Evolutionary conservation across 2,329 filamentous ascomycete genomes (phyloP).

Genomic region (Monosporascus cannonballus): DNA sequence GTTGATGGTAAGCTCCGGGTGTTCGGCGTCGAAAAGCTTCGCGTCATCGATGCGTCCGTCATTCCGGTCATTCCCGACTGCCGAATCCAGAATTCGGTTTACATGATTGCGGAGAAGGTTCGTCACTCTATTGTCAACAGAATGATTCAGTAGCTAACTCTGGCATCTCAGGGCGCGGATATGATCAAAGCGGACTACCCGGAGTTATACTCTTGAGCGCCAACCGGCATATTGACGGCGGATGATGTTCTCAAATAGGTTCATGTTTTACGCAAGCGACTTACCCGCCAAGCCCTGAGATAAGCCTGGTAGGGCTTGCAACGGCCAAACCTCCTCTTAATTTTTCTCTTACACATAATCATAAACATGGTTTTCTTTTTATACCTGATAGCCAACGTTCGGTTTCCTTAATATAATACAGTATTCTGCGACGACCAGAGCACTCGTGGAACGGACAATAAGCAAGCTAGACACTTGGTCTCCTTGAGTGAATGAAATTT

Average conservation of each 20-base stretch:
- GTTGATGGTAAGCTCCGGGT: conserved; percentile 46
- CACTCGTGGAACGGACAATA: too few species aligned
- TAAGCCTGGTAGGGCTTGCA: too few species aligned
- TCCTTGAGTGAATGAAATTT: too few species aligned
- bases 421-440: too few species aligned
- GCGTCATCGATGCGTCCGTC: conserved; percentile 50
- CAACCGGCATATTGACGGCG: neutral
- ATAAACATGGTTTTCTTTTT: too few species aligned
- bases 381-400: too few species aligned
- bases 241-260: neutral
- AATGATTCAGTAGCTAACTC: conserved; percentile 2
- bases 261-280: too few species aligned
- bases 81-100: conserved; percentile 56
- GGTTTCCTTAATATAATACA: too few species aligned
- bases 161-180: conserved; percentile 30
- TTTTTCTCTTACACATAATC: too few species aligned
- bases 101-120: conserved; percentile 52
- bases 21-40: conserved; percentile 45
- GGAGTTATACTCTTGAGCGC: conserved; percentile 19
- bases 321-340: too few species aligned
- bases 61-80: conserved; percentile 50
- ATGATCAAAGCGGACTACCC: conserved; percentile 37
- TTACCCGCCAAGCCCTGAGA: too few species aligned
- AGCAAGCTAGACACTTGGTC: too few species aligned
- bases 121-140: neutral